These are phyloP conservation scores for Cutaneotrichosporon sp. DNA, from an alignment of 1,284 basidiomycete genomes.

Conservation along the genomic window DNA sequence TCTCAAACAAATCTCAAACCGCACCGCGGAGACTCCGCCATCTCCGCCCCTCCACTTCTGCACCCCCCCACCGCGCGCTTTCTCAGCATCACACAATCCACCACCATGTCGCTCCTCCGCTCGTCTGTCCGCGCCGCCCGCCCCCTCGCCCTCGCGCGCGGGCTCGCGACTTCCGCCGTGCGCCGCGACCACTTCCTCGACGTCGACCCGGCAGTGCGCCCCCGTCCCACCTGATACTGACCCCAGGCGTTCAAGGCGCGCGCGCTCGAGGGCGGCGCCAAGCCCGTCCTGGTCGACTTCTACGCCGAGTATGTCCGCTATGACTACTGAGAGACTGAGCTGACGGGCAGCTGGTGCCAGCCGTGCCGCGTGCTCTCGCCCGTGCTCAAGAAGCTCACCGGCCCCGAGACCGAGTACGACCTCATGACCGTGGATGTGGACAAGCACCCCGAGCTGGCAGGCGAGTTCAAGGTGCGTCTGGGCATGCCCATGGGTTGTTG, in stretches of 20 bases:
- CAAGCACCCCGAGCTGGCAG: slow-evolving; percentile 47
- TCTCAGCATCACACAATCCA: neutral
- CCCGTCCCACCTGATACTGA: slow-evolving; percentile 4
- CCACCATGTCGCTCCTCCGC: slow-evolving; percentile 22
- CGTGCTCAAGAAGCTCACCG: slow-evolving; percentile 44
- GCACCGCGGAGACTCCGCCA: neutral
- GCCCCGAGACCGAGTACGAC: slow-evolving; percentile 41
- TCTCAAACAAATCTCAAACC: slow-evolving; percentile 1
- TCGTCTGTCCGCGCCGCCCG: slow-evolving; percentile 13
- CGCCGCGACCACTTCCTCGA: slow-evolving; percentile 40
- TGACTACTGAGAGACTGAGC: neutral
- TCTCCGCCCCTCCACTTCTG: slow-evolving; percentile 5
- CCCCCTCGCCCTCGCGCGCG: neutral
- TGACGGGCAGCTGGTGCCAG: slow-evolving; percentile 48
- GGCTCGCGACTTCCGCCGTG: slow-evolving; percentile 27
- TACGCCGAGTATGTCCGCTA: slow-evolving; percentile 40
- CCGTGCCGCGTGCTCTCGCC: slow-evolving; percentile 53
- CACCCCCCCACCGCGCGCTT: neutral
- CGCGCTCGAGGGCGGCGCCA: slow-evolving; percentile 30
- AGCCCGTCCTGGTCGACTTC: slow-evolving; percentile 53
- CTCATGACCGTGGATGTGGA: slow-evolving; percentile 53
- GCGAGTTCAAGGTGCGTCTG: slow-evolving; percentile 46
- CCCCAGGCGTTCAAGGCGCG: slow-evolving; percentile 34
- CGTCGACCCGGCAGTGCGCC: slow-evolving; percentile 32
- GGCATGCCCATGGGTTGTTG: neutral